Evolutionary conservation across 2,329 filamentous ascomycete species (phyloP).

Genomic region (Aspergillus brasiliensis): DNA sequence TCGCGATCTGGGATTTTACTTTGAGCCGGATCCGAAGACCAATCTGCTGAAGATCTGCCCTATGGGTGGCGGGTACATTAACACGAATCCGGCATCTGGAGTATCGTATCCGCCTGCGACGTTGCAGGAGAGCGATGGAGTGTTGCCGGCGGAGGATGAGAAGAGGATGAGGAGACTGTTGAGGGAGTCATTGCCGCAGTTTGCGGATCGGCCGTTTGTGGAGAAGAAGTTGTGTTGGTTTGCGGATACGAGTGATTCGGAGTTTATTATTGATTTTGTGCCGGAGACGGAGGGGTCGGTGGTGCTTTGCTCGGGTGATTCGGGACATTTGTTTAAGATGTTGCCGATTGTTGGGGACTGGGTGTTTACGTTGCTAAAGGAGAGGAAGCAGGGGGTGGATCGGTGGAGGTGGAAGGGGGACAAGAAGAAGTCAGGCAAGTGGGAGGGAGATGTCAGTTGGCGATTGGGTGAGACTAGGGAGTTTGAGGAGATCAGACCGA

Average conservation of each 20-base stretch:
- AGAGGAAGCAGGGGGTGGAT: constrained; percentile 42
- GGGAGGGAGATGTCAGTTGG: constrained; percentile 50
- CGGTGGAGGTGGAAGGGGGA: constrained; percentile 58
- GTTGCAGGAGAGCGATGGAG: constrained; percentile 37
- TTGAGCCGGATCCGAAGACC: constrained; percentile 63
- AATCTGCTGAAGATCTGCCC: constrained; percentile 63
- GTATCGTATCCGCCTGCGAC: constrained; percentile 48
- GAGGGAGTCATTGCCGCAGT: constrained; percentile 53
- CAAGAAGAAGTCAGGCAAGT: constrained; percentile 25
- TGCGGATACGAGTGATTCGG: constrained; percentile 61
- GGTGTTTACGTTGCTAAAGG: constrained; percentile 50
- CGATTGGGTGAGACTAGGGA: constrained; percentile 44
- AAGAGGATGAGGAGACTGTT: constrained; percentile 54
- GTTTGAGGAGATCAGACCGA: constrained; percentile 24
- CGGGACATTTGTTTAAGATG: constrained; percentile 66
- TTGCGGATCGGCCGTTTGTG: constrained; percentile 60
- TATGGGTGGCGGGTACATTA: constrained; percentile 58
- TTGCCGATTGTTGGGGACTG: constrained; percentile 61
- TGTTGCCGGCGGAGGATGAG: constrained; percentile 59
- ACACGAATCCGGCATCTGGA: constrained; percentile 48
- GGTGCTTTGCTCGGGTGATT: constrained; percentile 59
- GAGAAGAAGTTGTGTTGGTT: constrained; percentile 64
- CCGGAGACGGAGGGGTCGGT: constrained; percentile 52
- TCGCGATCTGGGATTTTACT: constrained; percentile 66
- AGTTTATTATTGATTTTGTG: constrained; percentile 63